Evolutionary conservation across 352 stramenopile species (phyloP), one percentile per base, ranked within the genome.

Genomic region (Phytopythium sindhum): DNA sequence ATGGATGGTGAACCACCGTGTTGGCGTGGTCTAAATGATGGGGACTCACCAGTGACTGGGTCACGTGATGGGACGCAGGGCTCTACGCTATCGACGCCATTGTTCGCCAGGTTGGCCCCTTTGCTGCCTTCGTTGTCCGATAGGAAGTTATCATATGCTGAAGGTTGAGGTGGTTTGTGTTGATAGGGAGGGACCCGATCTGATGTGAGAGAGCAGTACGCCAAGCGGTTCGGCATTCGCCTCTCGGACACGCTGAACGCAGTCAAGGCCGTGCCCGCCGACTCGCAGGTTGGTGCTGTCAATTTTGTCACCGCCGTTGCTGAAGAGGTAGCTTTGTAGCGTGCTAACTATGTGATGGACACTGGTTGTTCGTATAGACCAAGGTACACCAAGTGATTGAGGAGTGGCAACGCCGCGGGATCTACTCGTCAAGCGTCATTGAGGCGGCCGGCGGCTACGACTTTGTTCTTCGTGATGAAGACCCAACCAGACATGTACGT

Each of bases 71-170:
- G 12, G 8, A 1, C 35, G 28, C 29, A 91, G 85, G 79, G 24
- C 67, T 95, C 7, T 95, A 93, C 59, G 80, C 83, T 15, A 88
- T 95, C 62, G 86, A 95, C 59, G 84, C 86, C 48, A 90, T 95
- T 55, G 90, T 95, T 57, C 72, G 83, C 63, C 84, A 90, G 73
- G 84, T 90, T 51, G 31, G 24, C 17, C 54, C 12, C 14, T 54
- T 54, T 45, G 39, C 39, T 17, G 23, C 35, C 47, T 29, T 8
- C 8, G 2, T 17, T 29, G 11, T 1, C 9, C 9, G 44, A 29
- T 10, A 51, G 10, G 4, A 6, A 2, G 44, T 5, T 9, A 29
- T 51, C n/a, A 17, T 51, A n/a, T 51, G 44, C 44, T 51, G 21
- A 51, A 5, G 21, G 21, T 17, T 29, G 6, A 2, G 42, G 42